Base-by-base conservation (phyloP, 2,329 filamentous ascomycete genomes). In the Xylaria hypoxylon region DNA sequence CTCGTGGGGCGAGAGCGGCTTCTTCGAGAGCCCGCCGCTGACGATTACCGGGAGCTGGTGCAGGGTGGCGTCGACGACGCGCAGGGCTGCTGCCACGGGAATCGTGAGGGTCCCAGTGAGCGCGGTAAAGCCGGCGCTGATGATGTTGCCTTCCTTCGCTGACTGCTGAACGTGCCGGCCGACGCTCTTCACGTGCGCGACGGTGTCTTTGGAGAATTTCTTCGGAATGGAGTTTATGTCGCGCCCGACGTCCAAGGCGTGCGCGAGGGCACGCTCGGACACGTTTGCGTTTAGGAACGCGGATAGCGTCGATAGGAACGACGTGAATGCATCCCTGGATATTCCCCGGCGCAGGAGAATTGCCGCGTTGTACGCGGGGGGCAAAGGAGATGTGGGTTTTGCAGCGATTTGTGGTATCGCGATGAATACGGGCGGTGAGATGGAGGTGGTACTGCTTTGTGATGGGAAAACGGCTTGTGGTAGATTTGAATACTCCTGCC, bases 231-330 rank as follows among this genome's bases (percentile, higher is more conserved):
- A 67, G 58, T 78, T 72, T 1, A 84, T 53, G 50, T 40, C 33
- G 22, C 59, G 51, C 13, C 62, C 68, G 10, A 70, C 57, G 63
- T 70, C 68, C 1, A n/a, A 22, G 5, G 33, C 66, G 60, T 68
- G 82, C 33, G 76, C 77, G 19, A 83, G 64, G 5, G 82, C 82
- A 2, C 80, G 78, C 56, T 82, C 79, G 0, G 80, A 80, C 0
- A 84, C 80, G 22, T 78, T 82, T 56, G 82, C 82, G 0, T 79
- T 77, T 5, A 85, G 77, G 64, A 85, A 84, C 1, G 80, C 82
- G 0, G 83, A 84, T 2, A 83, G 71, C 7, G 82, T 83, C 19
- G 65, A 42, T 2, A 78, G 66, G 68, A 79, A 79, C 6, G 70
- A 68, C 2, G 51, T 38, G 72, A 75, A 79, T 0, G 70, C 63